These are phyloP conservation scores for Macrophomina phaseolina DNA, from an alignment of 2,329 filamentous ascomycete genomes.

Conservation along the genomic window DNA sequence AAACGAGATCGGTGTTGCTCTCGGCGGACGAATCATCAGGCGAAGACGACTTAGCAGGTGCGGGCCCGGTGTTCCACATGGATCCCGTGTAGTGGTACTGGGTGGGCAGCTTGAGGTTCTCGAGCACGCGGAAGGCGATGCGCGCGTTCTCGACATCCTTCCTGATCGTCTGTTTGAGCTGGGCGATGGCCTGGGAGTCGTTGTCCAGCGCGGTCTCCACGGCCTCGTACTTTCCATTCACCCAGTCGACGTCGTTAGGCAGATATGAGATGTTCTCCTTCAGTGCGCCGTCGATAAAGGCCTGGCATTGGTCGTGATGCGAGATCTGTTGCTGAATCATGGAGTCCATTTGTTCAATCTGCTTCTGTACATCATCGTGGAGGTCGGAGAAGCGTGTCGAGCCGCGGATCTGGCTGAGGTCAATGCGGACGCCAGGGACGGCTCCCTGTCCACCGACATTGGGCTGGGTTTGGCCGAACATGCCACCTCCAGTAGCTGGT, in stretches of 20 bases:
- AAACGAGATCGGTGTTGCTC: slow-evolving; percentile 52
- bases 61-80: slow-evolving; percentile 33
- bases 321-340: slow-evolving; percentile 80
- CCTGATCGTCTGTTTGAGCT: slow-evolving; percentile 62
- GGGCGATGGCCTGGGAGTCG: slow-evolving; percentile 65
- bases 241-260: slow-evolving; percentile 68
- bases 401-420: slow-evolving; percentile 62
- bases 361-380: slow-evolving; percentile 76
- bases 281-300: slow-evolving; percentile 53
- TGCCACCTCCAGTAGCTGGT: slow-evolving; percentile 4
- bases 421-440: slow-evolving; percentile 26
- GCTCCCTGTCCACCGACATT: slow-evolving; percentile 14
- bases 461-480: slow-evolving; percentile 17
- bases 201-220: slow-evolving; percentile 68
- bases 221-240: slow-evolving; percentile 65
- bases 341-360: slow-evolving; percentile 79
- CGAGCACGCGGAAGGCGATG: slow-evolving; percentile 73
- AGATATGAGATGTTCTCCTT: slow-evolving; percentile 69
- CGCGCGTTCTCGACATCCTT: slow-evolving; percentile 73
- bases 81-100: slow-evolving; percentile 62
- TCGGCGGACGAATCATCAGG: slow-evolving; percentile 35
- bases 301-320: slow-evolving; percentile 76
- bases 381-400: slow-evolving; percentile 94
- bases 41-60: slow-evolving; percentile 32
- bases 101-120: slow-evolving; percentile 73